Base-by-base conservation (phyloP, 106 monocot species). In the Phalaenopsis equestris region DNA sequence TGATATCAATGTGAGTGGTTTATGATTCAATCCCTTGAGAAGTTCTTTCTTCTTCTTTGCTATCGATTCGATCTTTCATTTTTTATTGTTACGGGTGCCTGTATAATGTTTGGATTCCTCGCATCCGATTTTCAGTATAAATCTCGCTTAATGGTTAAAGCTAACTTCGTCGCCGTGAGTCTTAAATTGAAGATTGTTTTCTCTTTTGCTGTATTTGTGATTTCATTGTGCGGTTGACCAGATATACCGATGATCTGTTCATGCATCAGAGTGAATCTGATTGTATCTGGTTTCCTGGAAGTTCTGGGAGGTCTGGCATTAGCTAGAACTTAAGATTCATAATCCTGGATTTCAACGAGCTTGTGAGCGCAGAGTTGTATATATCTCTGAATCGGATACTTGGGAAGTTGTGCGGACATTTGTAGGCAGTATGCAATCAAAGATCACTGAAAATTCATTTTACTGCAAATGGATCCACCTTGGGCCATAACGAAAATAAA, bases 1-100 rank as follows among this genome's bases (percentile, higher is more conserved):
- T 24, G 90, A 90, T 80, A 73, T 90, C 81, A 90, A 77, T 55
- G 90, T 90, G 8, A 90, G 87, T 30, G 24, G 9, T 61, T 57
- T 49, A 52, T 41, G 61, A 61, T 61, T 61, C 70, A 9, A 30
- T 38, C 12, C 6, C 5, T 21, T 64, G 2, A 64, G 23, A n/a
- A 6, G 30, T 64, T 4, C 1, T 64, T 64, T 64, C 7, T 64
- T 21, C 6, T 24, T 21, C 5, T 16, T 17, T 17, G 30, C 1
- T 16, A 19, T 58, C 5, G 9, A 36, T 77, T 15, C 10, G 5
- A 8, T 37, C 47, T 18, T 24, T 57, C 30, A 56, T 78, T 72
- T 37, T 37, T 39, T 72, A 39, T 11, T 24, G 8, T 3, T 39
- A 39, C 23, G 3, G 21, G 38, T 72, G 10, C 39, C 4, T 72